These are phyloP conservation scores for Fomitopsis serialis DNA, from an alignment of 768 basidiomycete species.

Conservation along the genomic window DNA sequence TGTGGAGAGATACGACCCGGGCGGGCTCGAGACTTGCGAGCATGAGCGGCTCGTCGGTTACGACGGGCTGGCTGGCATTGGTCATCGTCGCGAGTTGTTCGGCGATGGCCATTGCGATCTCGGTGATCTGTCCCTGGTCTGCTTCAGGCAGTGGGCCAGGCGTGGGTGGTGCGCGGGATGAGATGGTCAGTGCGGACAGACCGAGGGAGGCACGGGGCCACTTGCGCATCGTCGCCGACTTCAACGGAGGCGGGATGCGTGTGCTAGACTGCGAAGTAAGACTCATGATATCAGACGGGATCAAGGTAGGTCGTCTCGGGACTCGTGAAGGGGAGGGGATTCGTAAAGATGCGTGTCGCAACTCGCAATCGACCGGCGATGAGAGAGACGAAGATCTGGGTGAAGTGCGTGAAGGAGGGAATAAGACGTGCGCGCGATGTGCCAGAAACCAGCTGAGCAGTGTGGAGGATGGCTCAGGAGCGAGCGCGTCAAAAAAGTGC, in stretches of 20 bases:
- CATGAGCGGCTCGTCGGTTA: conserved; percentile 26
- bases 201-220: background rate
- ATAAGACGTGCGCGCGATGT: too few species aligned
- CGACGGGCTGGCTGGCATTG: conserved; percentile 22
- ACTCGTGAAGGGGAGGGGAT: background rate
- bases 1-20: conserved; percentile 24
- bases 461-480: too few species aligned
- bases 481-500: too few species aligned
- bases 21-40: conserved; percentile 28
- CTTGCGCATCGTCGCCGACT: background rate
- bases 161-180: background rate
- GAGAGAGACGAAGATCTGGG: too few species aligned
- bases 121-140: conserved; percentile 4
- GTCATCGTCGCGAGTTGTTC: conserved; percentile 26
- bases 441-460: too few species aligned
- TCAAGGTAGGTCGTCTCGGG: background rate
- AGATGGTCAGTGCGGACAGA: background rate
- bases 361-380: too few species aligned
- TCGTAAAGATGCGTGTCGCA: background rate
- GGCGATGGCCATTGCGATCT: conserved; percentile 29
- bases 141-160: background rate
- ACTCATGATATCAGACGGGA: background rate
- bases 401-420: too few species aligned
- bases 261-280: background rate
- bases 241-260: background rate